A percentile compares a stretch with the other conserved stretches of the same genome.
Conservation (phyloP, 177 flowering plant genomes). For the Vitis hybrid region DNA sequence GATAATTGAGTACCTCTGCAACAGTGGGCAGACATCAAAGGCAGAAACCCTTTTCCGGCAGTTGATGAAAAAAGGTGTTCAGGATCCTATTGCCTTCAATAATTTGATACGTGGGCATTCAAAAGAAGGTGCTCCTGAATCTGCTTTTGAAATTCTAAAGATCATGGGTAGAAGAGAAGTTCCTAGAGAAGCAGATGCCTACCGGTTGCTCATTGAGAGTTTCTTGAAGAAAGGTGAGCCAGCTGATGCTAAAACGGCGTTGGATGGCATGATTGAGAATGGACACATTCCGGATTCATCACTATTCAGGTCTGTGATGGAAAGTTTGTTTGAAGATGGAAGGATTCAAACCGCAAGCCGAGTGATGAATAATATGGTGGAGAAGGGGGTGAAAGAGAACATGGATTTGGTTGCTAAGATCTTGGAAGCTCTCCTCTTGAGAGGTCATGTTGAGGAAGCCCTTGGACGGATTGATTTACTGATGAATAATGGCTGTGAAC, state of each 20-base stretch:
- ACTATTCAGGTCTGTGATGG: conserved; percentile 71
- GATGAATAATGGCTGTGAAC: conserved; percentile 46
- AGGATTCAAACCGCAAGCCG: conserved; percentile 96
- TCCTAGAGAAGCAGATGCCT: conserved; percentile 54
- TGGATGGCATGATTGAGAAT: conserved; percentile 87
- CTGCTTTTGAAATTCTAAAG: conserved; percentile 69
- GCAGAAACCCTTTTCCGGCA: conserved; percentile 82
- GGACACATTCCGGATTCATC: conserved; percentile 75
- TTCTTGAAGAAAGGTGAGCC: conserved; percentile 84
- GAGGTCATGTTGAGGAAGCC: conserved; percentile 97
- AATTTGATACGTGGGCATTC: conserved; percentile 81
- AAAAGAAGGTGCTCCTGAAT: conserved; percentile 73
- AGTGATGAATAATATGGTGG: conserved; percentile 88
- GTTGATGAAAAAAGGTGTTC: conserved; percentile 86
- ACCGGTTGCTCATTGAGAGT: conserved; percentile 56
- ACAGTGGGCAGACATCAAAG: conserved; percentile 65
- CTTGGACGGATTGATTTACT: conserved; percentile 74
- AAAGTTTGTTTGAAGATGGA: conserved; percentile 75
- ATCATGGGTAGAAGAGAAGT: conserved; percentile 82
- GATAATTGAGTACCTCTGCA: conserved; percentile 71
- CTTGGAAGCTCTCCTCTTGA: conserved; percentile 82
- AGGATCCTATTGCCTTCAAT: conserved; percentile 73
- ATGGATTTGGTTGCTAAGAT: conserved; percentile 82
- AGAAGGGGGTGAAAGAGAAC: conserved; percentile 85
- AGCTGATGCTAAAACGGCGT: conserved; percentile 81